Percentiles rank a stretch among this genome's conserved stretches.
Conservation (phyloP, 1,139 yeast genomes). For the Suhomyces chickasaworum region DNA sequence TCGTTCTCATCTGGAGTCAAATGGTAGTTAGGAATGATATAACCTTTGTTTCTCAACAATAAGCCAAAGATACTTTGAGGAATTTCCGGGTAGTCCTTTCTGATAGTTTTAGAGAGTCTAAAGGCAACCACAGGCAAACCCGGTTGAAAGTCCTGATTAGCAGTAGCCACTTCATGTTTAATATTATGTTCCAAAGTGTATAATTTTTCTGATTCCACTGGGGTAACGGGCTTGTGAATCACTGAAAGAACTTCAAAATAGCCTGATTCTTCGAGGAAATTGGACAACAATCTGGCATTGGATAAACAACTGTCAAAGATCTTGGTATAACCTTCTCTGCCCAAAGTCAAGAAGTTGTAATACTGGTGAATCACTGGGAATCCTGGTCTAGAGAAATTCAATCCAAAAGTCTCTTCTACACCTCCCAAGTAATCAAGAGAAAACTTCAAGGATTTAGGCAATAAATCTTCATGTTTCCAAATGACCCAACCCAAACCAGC, state of each 20-base stretch:
- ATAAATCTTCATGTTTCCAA: slow-evolving; percentile 65
- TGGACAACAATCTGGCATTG: slow-evolving; percentile 71
- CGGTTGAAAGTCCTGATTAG: slow-evolving; percentile 54
- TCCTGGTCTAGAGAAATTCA: slow-evolving; percentile 92
- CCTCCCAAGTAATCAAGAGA: slow-evolving; percentile 87
- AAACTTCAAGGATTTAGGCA: slow-evolving; percentile 75
- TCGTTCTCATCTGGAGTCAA: slow-evolving; percentile 62
- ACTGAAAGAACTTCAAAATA: slow-evolving; percentile 77
- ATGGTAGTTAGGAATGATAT: slow-evolving; percentile 88
- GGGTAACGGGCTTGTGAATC: slow-evolving; percentile 58
- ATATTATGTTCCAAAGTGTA: slow-evolving; percentile 28
- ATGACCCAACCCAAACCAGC: slow-evolving; percentile 94
- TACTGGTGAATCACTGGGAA: slow-evolving; percentile 88
- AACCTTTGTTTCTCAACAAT: slow-evolving; percentile 76
- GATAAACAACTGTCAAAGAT: slow-evolving; percentile 63
- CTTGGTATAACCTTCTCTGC: slow-evolving; percentile 66
- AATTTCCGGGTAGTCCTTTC: slow-evolving; percentile 66
- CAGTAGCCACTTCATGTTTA: slow-evolving; percentile 15
- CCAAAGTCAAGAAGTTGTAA: slow-evolving; percentile 72
- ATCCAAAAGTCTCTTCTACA: slow-evolving; percentile 79
- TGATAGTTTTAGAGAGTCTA: slow-evolving; percentile 63
- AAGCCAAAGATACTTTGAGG: slow-evolving; percentile 82
- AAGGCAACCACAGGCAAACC: slow-evolving; percentile 93
- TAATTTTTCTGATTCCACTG: slow-evolving; percentile 13
- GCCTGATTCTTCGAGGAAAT: slow-evolving; percentile 63